Conservation (phyloP, 2,329 filamentous ascomycete species). For the Tolypocladium ophioglossoides region DNA sequence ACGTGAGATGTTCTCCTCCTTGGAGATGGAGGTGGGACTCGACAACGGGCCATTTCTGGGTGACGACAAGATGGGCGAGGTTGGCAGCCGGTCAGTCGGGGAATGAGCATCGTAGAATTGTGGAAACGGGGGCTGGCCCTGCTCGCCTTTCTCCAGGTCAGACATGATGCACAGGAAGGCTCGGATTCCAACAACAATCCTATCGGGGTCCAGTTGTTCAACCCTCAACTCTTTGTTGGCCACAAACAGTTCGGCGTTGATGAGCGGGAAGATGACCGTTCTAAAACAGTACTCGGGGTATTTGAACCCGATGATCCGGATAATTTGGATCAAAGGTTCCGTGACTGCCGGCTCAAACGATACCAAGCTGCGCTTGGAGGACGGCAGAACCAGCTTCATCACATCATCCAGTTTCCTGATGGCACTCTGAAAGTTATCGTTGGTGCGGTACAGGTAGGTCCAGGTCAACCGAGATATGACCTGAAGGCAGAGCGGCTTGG, state of each 20-base stretch:
- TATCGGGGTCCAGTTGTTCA: constrained; percentile 89
- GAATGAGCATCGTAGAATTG: constrained; percentile 42
- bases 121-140: constrained; percentile 73
- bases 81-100: constrained; percentile 31
- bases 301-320: constrained; percentile 88
- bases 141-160: constrained; percentile 77
- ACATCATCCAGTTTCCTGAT: constrained; percentile 83
- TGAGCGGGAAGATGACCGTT: constrained; percentile 85
- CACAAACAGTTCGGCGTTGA: constrained; percentile 83
- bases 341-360: constrained; percentile 76
- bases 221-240: constrained; percentile 69
- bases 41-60: constrained; percentile 16
- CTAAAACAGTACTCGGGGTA: constrained; percentile 90
- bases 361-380: constrained; percentile 68
- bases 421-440: constrained; percentile 57
- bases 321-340: constrained; percentile 85
- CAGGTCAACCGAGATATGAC: constrained; percentile 84
- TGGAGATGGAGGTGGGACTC: constrained; percentile 14
- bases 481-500: constrained; percentile 71
- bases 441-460: constrained; percentile 84
- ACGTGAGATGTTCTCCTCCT: constrained; percentile 56
- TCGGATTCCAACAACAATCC: constrained; percentile 93
- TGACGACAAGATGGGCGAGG: constrained; percentile 39
- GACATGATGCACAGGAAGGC: constrained; percentile 89
- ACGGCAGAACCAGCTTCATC: constrained; percentile 70